Evolutionary conservation across 2,329 filamentous ascomycete species (phyloP), one percentile per base, ranked within the genome.

Genomic region (Clarireedia hainanense): DNA sequence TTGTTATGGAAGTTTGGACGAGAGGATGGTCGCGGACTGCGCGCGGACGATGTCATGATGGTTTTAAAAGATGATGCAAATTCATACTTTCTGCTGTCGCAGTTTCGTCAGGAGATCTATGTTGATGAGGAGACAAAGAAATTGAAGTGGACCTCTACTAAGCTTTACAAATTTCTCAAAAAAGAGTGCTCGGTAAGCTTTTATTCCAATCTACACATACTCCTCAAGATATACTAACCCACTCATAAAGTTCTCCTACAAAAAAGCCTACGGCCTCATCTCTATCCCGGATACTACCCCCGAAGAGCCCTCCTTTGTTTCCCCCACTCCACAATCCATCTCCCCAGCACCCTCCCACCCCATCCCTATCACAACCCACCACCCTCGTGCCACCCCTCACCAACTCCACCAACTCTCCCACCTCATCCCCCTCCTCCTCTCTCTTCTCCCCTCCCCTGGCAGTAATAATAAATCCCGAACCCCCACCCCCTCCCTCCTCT

Each of bases 31-130:
- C 27, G 52, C 26, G 52, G 52, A 20, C 14, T 55, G 17, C 17
- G 37, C 14, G 36, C 27, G 24, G 15, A 36, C 10, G 52, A 50
- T n/a, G 46, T 55, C 5, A 7, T 50, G 9, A 17, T 23, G n/a
- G 52, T 55, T 43, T 36, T 55, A 10, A 50, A 46, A 34, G 40
- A 55, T 34, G 37, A 50, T 55, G 36, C 37, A 3, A 55, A 55
- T 55, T 37, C 52, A 14, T 55, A 50, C 4, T 55, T 55, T 15
- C 52, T 55, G 7, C 24, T 50, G 5, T 50, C 52, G 2, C 36
- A 37, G 5, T 55, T 55, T 50, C 30, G 52, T 12, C 36, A 55
- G 20, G 52, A 55, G 14, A 26, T 2, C 9, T 55, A 23, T 30
- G 52, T 50, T 23, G 46, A 55, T 12, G 17, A 20, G 27, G 17